phyloP scores from a whole-genome alignment of 2,329 filamentous ascomycete genomes.

The Alternaria infectoria region DNA sequence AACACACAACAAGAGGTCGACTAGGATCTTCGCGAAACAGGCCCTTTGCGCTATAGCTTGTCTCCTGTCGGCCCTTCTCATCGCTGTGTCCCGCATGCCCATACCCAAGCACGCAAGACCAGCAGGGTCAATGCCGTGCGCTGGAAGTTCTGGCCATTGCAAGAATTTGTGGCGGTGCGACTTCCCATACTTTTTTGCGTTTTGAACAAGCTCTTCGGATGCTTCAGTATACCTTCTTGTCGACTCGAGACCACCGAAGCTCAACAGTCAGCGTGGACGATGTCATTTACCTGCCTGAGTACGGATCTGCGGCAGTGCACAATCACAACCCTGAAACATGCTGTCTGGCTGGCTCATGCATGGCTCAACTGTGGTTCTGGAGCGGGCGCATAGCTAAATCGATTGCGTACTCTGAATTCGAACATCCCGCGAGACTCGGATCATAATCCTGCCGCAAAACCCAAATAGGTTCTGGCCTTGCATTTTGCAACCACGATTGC shows the following conservation, averaged over 20 bases:
- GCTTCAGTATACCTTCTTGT: neutral
- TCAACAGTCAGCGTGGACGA: neutral
- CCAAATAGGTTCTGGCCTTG: conserved; percentile 21
- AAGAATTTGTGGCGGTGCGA: conserved; percentile 33
- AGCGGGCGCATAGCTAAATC: conserved; percentile 15
- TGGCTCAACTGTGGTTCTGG: conserved; percentile 1
- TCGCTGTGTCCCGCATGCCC: conserved; percentile 15
- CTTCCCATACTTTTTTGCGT: conserved; percentile 18
- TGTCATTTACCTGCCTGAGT: conserved; percentile 1
- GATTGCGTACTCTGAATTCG: conserved; percentile 29
- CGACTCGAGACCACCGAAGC: neutral
- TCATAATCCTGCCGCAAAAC: conserved; percentile 7
- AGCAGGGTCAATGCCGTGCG: conserved; percentile 30
- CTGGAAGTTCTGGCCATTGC: conserved; percentile 25
- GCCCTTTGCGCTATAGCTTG: conserved; percentile 22
- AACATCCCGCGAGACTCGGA: conserved; percentile 17
- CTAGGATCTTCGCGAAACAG: conserved; percentile 33
- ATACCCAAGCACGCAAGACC: neutral
- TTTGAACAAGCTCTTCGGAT: conserved; percentile 16
- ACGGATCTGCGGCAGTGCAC: conserved; percentile 11
- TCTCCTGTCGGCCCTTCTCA: conserved; percentile 17
- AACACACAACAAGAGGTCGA: conserved; percentile 4
- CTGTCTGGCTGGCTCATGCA: conserved; percentile 7
- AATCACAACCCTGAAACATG: neutral
- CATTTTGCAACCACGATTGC: conserved; percentile 7